A percentile compares a stretch with the other conserved stretches of the same genome.
phyloP scores from a whole-genome alignment of 345 rosid species.

The Geranium brycei region DNA sequence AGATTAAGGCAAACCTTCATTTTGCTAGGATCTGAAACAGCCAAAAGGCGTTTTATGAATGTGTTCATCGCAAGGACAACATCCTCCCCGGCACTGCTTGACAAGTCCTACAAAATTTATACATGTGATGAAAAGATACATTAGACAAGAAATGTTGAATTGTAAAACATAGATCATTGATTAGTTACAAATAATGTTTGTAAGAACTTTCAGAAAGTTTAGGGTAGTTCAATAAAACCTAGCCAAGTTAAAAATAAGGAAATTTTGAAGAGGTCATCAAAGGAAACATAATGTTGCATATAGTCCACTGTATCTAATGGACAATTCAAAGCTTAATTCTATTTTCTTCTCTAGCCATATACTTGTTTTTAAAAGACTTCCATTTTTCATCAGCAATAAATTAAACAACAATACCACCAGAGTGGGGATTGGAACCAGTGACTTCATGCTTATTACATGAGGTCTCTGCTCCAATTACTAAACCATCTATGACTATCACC shows the following conservation, averaged over 20 bases:
- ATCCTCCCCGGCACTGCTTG: conserved; percentile 91
- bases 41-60: conserved; percentile 82
- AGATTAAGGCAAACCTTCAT: conserved; percentile 56
- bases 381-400: too few relatives aligned
- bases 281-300: background rate
- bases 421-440: too few relatives aligned
- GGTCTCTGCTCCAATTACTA: too few relatives aligned
- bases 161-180: too few relatives aligned
- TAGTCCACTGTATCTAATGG: background rate
- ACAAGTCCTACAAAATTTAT: conserved; percentile 51
- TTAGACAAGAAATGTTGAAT: too few relatives aligned
- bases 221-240: background rate
- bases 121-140: background rate
- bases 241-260: background rate
- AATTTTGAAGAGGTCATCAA: background rate
- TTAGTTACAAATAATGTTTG: too few relatives aligned
- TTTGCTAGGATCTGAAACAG: conserved; percentile 65
- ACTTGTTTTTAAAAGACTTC: too few relatives aligned
- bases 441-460: too few relatives aligned
- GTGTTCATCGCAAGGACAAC: conserved; percentile 86
- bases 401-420: too few relatives aligned
- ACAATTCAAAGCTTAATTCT: background rate
- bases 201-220: background rate
- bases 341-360: too few relatives aligned
- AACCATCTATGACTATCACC: too few relatives aligned